phyloP scores from a whole-genome alignment of 768 basidiomycete genomes.

The Suillus subalutaceus region DNA sequence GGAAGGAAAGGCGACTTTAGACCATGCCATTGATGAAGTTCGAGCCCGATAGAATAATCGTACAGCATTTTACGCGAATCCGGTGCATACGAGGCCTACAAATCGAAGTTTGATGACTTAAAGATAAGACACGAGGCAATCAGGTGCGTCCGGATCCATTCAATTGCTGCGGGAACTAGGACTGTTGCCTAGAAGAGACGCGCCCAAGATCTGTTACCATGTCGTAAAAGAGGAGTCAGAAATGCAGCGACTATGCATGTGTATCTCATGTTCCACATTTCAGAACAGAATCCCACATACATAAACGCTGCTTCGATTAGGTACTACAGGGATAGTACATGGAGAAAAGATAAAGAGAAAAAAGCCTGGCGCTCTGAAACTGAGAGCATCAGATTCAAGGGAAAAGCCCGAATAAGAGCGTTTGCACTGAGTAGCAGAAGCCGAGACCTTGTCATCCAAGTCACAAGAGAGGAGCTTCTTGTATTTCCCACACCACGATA shows the following conservation, averaged over 20 bases:
- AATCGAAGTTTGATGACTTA: neutral
- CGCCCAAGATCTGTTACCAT: neutral
- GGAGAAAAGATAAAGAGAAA: neutral
- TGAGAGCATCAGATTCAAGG: neutral
- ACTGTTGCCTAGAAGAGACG: neutral
- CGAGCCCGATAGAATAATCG: neutral
- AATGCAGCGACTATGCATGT: neutral
- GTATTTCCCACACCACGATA: neutral
- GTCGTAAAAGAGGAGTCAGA: neutral
- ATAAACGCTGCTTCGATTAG: neutral
- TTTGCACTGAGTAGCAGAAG: neutral
- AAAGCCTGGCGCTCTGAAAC: neutral
- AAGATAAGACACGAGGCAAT: constrained; percentile 1
- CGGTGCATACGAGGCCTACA: neutral
- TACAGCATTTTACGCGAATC: neutral
- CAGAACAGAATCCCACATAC: neutral
- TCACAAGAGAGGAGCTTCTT: neutral
- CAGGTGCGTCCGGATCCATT: neutral
- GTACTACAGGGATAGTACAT: neutral
- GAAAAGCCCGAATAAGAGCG: neutral
- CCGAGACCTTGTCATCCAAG: neutral
- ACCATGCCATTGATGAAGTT: neutral
- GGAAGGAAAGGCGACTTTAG: neutral
- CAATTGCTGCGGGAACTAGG: neutral
- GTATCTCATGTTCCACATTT: neutral